Conservation (phyloP, 2,329 filamentous ascomycete genomes). For the Periglandula ipomoeae region DNA sequence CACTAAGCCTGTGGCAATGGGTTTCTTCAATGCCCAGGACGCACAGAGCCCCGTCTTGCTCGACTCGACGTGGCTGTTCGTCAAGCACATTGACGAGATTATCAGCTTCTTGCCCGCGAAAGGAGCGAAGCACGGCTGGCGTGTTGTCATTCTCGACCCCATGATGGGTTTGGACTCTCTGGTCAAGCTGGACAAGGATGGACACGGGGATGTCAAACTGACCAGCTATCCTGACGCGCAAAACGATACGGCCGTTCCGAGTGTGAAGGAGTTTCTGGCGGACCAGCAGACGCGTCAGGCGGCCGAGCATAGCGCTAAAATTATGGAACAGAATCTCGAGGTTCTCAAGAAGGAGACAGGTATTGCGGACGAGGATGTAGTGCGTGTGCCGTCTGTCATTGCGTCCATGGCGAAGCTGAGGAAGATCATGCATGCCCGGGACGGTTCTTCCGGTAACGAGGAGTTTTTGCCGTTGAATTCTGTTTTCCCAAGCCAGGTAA, state of each 20-base stretch:
- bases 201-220: slow-evolving; percentile 13
- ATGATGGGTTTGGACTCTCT: slow-evolving; percentile 15
- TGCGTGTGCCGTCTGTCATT: slow-evolving; percentile 14
- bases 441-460: background rate
- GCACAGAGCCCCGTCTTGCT: slow-evolving; percentile 24
- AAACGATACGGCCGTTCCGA: background rate
- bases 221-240: background rate
- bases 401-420: background rate
- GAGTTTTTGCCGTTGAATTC: slow-evolving; percentile 6
- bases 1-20: slow-evolving; percentile 2
- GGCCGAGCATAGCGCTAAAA: slow-evolving; percentile 1
- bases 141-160: slow-evolving; percentile 14
- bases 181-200: slow-evolving; percentile 10
- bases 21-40: slow-evolving; percentile 22
- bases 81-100: slow-evolving; percentile 19
- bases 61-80: slow-evolving; percentile 16
- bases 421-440: background rate
- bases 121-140: slow-evolving; percentile 16
- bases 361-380: slow-evolving; percentile 12
- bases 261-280: background rate
- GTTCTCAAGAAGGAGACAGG: slow-evolving; percentile 14
- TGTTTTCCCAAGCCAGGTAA: slow-evolving; percentile 14
- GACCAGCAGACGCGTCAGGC: background rate
- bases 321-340: slow-evolving; percentile 13
- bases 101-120: slow-evolving; percentile 19